Base-by-base conservation (phyloP, 257 asterid species). In the Solanum stenotomum region DNA sequence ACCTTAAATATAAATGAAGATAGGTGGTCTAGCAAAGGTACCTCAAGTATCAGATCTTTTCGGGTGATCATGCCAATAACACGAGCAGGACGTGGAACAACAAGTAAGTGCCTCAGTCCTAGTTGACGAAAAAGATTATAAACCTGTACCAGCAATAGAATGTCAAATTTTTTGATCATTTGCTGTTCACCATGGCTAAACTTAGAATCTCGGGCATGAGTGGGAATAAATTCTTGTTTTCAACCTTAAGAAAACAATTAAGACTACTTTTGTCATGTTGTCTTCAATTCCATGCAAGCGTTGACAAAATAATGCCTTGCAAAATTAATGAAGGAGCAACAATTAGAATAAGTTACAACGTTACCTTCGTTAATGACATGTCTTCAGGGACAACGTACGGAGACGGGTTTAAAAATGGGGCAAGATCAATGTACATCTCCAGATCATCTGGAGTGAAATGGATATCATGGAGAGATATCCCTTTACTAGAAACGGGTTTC, bases 361-460 rank as follows among this genome's bases (percentile, higher is more conserved):
- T 89, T 90, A 96, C 99, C 99, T 97, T 97, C 5, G 98, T 94
- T 91, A 97, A 91, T 27, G 99, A 97, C 98, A 96, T 97, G 90
- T 97, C 99, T 83, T 97, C 99, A 6, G 99, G 99, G 78, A 97
- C 99, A 38, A 96, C 91, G 31, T 97, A 97, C 5, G 99, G 99
- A 89, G 99, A 97, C 5, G 98, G 99, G 81, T 96, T 97, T 42
- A 96, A 88, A 90, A 95, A 97, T 0, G 97, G 98, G 87, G 95
- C 99, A 78, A 97, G 98, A 91, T 96, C 99, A 86, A 97, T 95
- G 91, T 92, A 97, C 99, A 97, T 97, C 90, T 96, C 98, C 85
- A 97, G 70, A 92, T 97, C 99, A 91, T 97, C 98, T 22, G 94
- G 89, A 70, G 96, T 94, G 86, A 95, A 91, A 90, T 94, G 94